Evolutionary conservation across 2,329 filamentous ascomycete species (phyloP).

Genomic region (Neopestalotiopsis clavispora): DNA sequence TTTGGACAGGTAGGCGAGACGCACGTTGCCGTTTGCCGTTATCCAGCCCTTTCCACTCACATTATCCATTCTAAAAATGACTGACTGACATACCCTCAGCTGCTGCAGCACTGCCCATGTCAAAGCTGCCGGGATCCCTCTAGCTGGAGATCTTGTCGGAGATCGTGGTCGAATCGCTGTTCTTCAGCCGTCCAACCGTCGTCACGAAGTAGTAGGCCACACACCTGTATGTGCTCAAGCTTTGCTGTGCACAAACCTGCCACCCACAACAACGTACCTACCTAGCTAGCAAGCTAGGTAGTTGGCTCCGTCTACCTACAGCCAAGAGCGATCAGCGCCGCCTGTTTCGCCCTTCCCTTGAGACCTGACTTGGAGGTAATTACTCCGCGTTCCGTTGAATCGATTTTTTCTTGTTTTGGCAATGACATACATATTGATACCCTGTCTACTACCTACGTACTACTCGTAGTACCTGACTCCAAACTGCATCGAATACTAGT

Average conservation of each 20-base stretch:
- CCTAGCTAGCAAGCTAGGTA: too few relatives aligned
- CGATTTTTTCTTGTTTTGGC: neutral
- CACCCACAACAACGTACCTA: neutral
- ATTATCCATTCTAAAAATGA: neutral
- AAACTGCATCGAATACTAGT: too few relatives aligned
- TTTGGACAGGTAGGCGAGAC: neutral
- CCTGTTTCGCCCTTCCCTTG: constrained; percentile 8
- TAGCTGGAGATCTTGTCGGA: neutral
- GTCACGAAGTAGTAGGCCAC: neutral
- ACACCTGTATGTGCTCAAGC: too few relatives aligned
- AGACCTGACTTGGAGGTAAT: neutral
- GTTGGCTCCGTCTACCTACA: neutral
- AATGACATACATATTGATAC: too few relatives aligned
- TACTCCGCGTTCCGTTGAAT: neutral
- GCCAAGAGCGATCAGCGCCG: constrained; percentile 7
- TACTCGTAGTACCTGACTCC: too few relatives aligned
- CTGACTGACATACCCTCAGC: neutral
- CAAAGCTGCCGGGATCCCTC: neutral
- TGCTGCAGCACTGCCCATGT: neutral
- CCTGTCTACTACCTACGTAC: too few relatives aligned
- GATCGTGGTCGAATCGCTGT: neutral
- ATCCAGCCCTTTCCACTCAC: neutral
- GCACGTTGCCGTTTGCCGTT: neutral
- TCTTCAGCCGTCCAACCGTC: neutral
- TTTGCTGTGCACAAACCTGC: neutral